Evolutionary conservation across 352 stramenopile genomes (phyloP).

Genomic region (Peronospora destructor): DNA sequence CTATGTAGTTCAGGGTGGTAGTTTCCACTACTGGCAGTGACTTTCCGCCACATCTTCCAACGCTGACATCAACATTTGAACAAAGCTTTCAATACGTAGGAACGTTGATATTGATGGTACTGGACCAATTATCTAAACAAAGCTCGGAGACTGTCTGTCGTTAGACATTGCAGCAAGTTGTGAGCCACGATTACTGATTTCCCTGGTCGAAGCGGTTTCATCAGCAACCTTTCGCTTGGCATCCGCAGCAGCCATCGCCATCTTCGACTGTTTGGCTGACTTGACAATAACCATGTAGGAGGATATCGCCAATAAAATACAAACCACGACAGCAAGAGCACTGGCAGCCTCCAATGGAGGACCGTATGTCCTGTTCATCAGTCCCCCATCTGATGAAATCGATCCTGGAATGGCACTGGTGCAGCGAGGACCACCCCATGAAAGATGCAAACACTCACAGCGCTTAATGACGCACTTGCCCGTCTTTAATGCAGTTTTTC

Average conservation of each 20-base stretch:
- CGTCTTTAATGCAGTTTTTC: constrained; percentile 22
- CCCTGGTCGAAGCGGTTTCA: too few species aligned
- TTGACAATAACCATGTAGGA: constrained; percentile 10
- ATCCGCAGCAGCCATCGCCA: constrained; percentile 12
- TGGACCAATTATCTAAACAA: too few species aligned
- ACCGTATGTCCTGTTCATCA: constrained; percentile 34
- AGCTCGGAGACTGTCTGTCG: too few species aligned
- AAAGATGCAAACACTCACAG: constrained; percentile 41
- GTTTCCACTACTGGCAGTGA: too few species aligned
- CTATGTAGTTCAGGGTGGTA: too few species aligned
- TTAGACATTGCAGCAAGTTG: too few species aligned
- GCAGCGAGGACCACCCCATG: constrained; percentile 56
- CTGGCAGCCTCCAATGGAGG: constrained; percentile 36
- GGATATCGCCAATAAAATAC: constrained; percentile 4
- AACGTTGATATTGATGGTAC: too few species aligned
- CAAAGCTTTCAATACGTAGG: too few species aligned
- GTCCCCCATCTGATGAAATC: background rate
- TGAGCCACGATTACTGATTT: too few species aligned
- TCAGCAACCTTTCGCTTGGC: constrained; percentile 9
- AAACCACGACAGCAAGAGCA: constrained; percentile 13
- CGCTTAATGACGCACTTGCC: constrained; percentile 40
- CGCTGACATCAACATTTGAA: too few species aligned
- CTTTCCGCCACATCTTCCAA: too few species aligned
- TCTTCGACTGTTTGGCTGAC: constrained; percentile 15
- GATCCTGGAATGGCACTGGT: constrained; percentile 31